A percentile compares a stretch with the other conserved stretches of the same genome.
These are phyloP conservation scores for Collybia nuda DNA, from an alignment of 768 basidiomycete genomes.

Conservation along the genomic window DNA sequence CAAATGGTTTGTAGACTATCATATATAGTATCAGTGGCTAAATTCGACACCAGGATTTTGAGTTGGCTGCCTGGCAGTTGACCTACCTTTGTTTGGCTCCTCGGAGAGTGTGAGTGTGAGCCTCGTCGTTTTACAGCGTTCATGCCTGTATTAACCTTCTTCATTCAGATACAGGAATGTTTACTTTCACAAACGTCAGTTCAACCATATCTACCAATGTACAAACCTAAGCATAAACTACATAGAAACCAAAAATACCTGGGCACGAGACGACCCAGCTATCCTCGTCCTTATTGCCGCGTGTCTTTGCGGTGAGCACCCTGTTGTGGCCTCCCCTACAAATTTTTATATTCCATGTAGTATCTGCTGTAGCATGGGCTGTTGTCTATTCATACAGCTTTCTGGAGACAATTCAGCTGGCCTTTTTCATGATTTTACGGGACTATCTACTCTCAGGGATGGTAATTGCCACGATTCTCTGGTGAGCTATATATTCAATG, in stretches of 20 bases:
- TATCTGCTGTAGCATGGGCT: constrained; percentile 83
- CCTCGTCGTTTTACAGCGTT: constrained; percentile 6
- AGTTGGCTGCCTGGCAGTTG: constrained; percentile 93
- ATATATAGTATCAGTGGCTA: constrained; percentile 1
- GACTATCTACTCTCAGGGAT: constrained; percentile 84
- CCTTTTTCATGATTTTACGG: constrained; percentile 80
- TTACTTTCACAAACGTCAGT: constrained; percentile 94
- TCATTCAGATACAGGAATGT: constrained; percentile 83
- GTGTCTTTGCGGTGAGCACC: constrained; percentile 66
- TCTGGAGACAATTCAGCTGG: constrained; percentile 58
- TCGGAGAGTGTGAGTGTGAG: constrained; percentile 72
- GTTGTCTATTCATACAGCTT: constrained; percentile 72
- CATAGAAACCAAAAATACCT: constrained; percentile 94
- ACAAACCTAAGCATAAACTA: neutral
- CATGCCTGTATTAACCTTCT: constrained; percentile 12
- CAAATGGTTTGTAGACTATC: constrained; percentile 66
- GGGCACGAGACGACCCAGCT: constrained; percentile 97
- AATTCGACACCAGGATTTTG: constrained; percentile 73
- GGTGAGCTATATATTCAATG: constrained; percentile 41
- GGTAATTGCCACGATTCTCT: constrained; percentile 73
- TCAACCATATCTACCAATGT: neutral
- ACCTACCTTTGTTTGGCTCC: constrained; percentile 93
- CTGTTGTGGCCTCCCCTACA: neutral
- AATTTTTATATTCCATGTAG: constrained; percentile 36
- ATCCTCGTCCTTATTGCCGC: constrained; percentile 84